Conservation (phyloP, 116 monocot species). For the Iris pallida region DNA sequence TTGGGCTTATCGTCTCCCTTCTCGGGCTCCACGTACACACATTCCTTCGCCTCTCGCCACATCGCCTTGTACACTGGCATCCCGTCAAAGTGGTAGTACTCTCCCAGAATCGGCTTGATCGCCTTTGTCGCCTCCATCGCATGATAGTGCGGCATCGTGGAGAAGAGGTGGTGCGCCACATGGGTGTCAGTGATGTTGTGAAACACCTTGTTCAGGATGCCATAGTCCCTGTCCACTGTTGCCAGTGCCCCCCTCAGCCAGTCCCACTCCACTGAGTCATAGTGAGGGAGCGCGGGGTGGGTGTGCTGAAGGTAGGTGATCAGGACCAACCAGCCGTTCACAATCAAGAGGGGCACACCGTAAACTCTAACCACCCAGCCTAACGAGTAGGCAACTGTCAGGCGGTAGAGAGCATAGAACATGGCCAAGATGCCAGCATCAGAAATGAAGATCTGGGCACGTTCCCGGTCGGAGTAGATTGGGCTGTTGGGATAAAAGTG, state of each 20-base stretch:
- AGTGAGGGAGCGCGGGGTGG: constrained; percentile 37
- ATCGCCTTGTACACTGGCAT: constrained; percentile 31
- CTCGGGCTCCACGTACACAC: constrained; percentile 40
- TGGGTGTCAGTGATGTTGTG: constrained; percentile 46
- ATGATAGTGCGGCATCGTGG: constrained; percentile 49
- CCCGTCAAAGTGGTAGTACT: constrained; percentile 35
- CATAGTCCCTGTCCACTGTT: constrained; percentile 40
- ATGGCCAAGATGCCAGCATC: constrained; percentile 23
- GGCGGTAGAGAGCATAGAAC: constrained; percentile 10
- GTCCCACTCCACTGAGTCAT: constrained; percentile 41
- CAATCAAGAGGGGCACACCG: constrained; percentile 31
- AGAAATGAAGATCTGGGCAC: constrained; percentile 29
- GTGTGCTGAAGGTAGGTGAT: constrained; percentile 46
- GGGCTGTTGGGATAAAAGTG: constrained; percentile 36
- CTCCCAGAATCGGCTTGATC: constrained; percentile 32
- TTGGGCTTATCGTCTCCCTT: not conserved
- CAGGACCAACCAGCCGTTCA: constrained; percentile 29
- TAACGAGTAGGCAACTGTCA: constrained; percentile 11
- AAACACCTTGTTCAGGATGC: constrained; percentile 33
- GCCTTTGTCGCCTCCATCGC: constrained; percentile 52
- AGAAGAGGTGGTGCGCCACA: constrained; percentile 44
- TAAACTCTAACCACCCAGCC: constrained; percentile 26
- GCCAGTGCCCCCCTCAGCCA: constrained; percentile 45
- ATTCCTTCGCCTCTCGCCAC: constrained; percentile 38
- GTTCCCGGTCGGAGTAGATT: constrained; percentile 27